phyloP scores from a whole-genome alignment of 1,284 basidiomycete genomes.

The Malassezia nana region DNA sequence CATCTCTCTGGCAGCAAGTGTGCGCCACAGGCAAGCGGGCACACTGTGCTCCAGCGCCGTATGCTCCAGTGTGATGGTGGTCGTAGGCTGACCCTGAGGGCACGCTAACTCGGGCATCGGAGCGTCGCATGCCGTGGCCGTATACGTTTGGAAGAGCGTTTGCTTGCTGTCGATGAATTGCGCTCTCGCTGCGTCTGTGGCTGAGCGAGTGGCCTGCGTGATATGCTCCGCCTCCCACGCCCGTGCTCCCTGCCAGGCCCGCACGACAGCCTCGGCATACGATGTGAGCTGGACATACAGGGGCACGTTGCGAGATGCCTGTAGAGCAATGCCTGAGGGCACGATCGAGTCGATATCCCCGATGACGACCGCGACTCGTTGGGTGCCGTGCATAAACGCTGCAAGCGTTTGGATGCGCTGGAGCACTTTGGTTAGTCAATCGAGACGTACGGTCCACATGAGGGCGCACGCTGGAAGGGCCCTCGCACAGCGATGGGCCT shows the following conservation, averaged over 20 bases:
- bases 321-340: slow-evolving; percentile 3
- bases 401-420: slow-evolving; percentile 16
- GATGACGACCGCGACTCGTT: slow-evolving; percentile 7
- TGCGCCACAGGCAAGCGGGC: not conserved
- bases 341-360: slow-evolving; percentile 6
- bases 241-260: slow-evolving; percentile 4
- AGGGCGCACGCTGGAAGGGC: not conserved
- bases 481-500: not conserved
- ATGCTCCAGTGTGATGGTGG: slow-evolving; percentile 11
- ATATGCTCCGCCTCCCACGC: not conserved
- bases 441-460: not conserved
- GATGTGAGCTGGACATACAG: slow-evolving; percentile 2
- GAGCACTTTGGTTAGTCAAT: not conserved
- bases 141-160: slow-evolving; percentile 7
- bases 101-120: not conserved
- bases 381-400: not conserved
- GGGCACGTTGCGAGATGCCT: slow-evolving; percentile 2
- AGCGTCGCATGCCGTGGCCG: not conserved
- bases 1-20: not conserved
- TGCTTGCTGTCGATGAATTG: not conserved
- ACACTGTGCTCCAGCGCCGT: slow-evolving; percentile 4
- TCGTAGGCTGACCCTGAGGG: slow-evolving; percentile 4
- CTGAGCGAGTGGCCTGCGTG: not conserved
- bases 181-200: not conserved
- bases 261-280: slow-evolving; percentile 4